Evolutionary conservation across 2,329 filamentous ascomycete genomes (phyloP).

Genomic region (Neofusicoccum laricinum): DNA sequence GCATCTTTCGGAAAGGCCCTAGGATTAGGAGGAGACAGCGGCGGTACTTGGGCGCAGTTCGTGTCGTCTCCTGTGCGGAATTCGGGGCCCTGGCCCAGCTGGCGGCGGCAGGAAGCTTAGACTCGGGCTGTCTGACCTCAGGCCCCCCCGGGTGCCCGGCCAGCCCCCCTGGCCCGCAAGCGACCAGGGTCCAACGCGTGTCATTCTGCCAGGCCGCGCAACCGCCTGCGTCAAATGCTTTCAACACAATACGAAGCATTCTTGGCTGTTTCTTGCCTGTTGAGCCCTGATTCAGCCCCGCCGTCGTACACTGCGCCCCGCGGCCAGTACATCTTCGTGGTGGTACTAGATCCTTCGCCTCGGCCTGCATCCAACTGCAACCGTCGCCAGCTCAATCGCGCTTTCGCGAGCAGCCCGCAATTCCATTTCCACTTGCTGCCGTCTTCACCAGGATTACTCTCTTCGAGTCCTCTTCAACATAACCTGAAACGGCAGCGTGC

Average conservation of each 20-base stretch:
- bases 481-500: too few species aligned
- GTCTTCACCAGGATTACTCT: too few species aligned
- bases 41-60: not conserved
- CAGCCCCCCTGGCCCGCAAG: not conserved
- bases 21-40: not conserved
- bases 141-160: too few species aligned
- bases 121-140: not conserved
- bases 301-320: too few species aligned
- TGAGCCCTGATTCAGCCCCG: too few species aligned
- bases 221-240: constrained; percentile 1
- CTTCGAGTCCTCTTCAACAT: too few species aligned
- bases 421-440: too few species aligned
- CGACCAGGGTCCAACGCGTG: constrained; percentile 5
- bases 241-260: constrained; percentile 8
- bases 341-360: too few species aligned
- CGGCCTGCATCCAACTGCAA: too few species aligned
- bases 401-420: too few species aligned
- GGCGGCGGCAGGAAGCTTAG: constrained; percentile 4
- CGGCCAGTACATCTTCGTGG: too few species aligned
- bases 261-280: not conserved
- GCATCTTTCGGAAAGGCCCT: not conserved
- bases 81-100: not conserved
- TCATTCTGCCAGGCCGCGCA: constrained; percentile 1
- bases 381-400: too few species aligned
- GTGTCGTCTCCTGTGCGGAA: constrained; percentile 1